Conservation (phyloP, 768 basidiomycete genomes). For the Candolleomyces efflorescens region DNA sequence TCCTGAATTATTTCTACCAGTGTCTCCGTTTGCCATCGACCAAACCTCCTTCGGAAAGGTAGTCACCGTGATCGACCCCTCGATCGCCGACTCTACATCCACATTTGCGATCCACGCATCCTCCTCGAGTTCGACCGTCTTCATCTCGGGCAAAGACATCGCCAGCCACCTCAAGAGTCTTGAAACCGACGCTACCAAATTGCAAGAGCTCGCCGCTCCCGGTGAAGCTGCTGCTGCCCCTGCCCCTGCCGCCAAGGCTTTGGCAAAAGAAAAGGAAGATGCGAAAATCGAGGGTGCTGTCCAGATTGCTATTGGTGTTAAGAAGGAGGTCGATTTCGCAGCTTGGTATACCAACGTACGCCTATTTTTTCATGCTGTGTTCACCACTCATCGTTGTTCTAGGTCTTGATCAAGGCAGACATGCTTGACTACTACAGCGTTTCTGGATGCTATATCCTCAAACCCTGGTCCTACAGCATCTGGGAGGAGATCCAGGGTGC, state of each 20-base stretch:
- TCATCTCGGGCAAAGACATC: conserved; percentile 78
- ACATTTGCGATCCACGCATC: conserved; percentile 74
- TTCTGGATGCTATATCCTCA: conserved; percentile 97
- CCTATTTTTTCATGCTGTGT: conserved; percentile 8
- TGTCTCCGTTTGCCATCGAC: conserved; percentile 77
- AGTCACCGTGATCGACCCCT: conserved; percentile 70
- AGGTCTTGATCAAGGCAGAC: conserved; percentile 97
- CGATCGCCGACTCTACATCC: conserved; percentile 65
- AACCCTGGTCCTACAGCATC: conserved; percentile 95
- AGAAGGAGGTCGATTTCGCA: conserved; percentile 94
- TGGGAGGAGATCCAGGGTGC: conserved; percentile 94
- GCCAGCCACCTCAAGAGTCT: conserved; percentile 65
- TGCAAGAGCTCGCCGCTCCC: conserved; percentile 73
- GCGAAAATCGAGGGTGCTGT: conserved; percentile 84
- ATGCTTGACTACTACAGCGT: conserved; percentile 99
- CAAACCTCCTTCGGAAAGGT: conserved; percentile 63
- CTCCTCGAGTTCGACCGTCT: conserved; percentile 66
- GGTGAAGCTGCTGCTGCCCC: conserved; percentile 43
- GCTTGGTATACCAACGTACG: conserved; percentile 90
- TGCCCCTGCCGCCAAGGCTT: conserved; percentile 33
- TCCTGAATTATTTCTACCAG: conserved; percentile 32
- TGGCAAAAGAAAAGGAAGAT: conserved; percentile 61
- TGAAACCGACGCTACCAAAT: conserved; percentile 58
- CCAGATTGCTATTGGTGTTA: conserved; percentile 90
- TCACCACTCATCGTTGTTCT: conserved; percentile 9